These are phyloP conservation scores for Cercospora sp. DNA, from an alignment of 2,329 filamentous ascomycete genomes.

Conservation along the genomic window DNA sequence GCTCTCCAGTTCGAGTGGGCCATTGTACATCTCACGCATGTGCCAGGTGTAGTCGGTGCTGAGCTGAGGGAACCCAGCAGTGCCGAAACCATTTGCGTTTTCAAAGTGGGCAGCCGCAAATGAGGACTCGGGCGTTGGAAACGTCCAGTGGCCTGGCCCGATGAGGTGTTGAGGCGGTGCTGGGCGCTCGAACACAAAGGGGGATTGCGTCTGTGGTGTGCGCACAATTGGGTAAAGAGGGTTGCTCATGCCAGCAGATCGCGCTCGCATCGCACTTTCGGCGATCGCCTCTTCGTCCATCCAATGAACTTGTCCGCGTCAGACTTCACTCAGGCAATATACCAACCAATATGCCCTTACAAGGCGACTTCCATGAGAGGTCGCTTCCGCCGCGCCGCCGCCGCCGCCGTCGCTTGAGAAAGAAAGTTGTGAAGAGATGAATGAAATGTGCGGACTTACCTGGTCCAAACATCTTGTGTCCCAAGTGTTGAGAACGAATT, in stretches of 20 bases:
- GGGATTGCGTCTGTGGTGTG: background rate
- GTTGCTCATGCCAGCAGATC: background rate
- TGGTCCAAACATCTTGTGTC: background rate
- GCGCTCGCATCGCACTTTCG: background rate
- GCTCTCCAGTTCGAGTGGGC: background rate
- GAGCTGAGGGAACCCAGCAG: constrained; percentile 1
- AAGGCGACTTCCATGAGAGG: background rate
- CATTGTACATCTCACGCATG: constrained; percentile 13
- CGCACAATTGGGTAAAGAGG: background rate
- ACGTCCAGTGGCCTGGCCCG: background rate
- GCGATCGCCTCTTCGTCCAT: background rate
- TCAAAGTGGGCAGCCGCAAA: background rate
- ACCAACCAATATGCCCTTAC: background rate
- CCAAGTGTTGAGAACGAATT: background rate
- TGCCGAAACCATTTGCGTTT: background rate
- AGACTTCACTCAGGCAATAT: background rate
- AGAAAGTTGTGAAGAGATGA: background rate
- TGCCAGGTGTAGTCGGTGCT: constrained; percentile 23
- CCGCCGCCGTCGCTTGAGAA: background rate
- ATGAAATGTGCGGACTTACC: background rate
- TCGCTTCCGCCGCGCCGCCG: background rate
- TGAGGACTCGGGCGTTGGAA: background rate
- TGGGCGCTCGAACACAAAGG: background rate
- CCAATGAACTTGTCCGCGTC: background rate
- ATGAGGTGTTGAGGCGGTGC: background rate